A percentile compares a stretch with the other conserved stretches of the same genome.
phyloP scores from a whole-genome alignment of 768 basidiomycete genomes.

The Butyriboletus loyo region DNA sequence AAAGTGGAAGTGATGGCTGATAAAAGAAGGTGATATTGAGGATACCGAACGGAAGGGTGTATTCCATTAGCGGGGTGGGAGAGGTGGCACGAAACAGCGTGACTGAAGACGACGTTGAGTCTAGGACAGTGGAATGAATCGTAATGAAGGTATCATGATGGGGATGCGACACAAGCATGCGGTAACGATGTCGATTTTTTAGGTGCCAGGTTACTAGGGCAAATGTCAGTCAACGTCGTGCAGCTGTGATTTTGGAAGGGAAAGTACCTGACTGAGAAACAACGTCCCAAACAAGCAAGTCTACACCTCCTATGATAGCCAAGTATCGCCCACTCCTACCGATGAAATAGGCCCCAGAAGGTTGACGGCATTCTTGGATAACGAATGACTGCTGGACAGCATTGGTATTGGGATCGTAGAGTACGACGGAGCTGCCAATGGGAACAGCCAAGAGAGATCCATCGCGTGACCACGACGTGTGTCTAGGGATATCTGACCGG shows the following conservation, averaged over 20 bases:
- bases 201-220: slow-evolving; percentile 59
- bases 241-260: not conserved
- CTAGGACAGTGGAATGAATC: slow-evolving; percentile 40
- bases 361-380: slow-evolving; percentile 48
- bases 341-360: slow-evolving; percentile 57
- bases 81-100: slow-evolving; percentile 49
- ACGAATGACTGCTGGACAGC: slow-evolving; percentile 57
- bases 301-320: slow-evolving; percentile 45
- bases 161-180: slow-evolving; percentile 53
- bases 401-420: slow-evolving; percentile 72
- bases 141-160: slow-evolving; percentile 57
- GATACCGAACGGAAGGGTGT: slow-evolving; percentile 60
- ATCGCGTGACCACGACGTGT: slow-evolving; percentile 79
- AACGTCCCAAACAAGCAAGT: slow-evolving; percentile 72
- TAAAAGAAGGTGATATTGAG: slow-evolving; percentile 44
- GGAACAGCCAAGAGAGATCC: slow-evolving; percentile 80
- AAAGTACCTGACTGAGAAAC: slow-evolving; percentile 54
- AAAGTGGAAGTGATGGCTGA: slow-evolving; percentile 31
- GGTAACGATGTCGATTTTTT: slow-evolving; percentile 36
- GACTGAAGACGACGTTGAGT: slow-evolving; percentile 37
- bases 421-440: slow-evolving; percentile 59
- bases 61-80: slow-evolving; percentile 40
- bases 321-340: slow-evolving; percentile 72
- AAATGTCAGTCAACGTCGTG: not conserved
- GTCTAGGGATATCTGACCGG: slow-evolving; percentile 62